Evolutionary conservation across 805 yeast species (phyloP), one percentile per base, ranked within the genome.

Genomic region (Saturnispora galanensis): DNA sequence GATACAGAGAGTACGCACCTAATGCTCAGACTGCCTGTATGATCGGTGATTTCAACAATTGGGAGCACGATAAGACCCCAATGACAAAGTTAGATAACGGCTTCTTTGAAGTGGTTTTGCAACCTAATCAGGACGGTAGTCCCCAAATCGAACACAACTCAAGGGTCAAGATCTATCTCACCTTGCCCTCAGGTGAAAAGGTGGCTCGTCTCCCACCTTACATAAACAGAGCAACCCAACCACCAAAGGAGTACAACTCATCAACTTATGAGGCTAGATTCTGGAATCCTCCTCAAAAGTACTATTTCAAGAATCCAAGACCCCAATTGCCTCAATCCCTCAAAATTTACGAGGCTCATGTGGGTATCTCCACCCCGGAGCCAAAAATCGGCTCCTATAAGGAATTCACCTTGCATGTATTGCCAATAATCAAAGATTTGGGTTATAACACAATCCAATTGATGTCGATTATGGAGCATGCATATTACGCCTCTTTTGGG

Each of bases 391-490:
- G 95, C 2, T 65, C 90, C 10, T 90, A 90, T 64, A 79, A 76
- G 52, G 94, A 90, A 60, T 90, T 90, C 62, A 83, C 96, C 11
- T 53, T 67, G 38, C 79, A 84, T 51, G 71, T 88, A 10, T 72
- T 90, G 50, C 97, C 97, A n/a, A 71, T 81, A 38, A 85, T 90
- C 53, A 79, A 78, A 53, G 76, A 81, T 50, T 71, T 89, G 48
- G 97, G 97, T 32, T 90, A 90, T 63, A 87, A 93, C 62, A 80
- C 95, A 4, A 83, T 90, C 55, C 98, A 90, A 65, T 71, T 90
- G 58, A 90, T 90, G 98, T 97, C 98, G 0, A 75, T 90, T 37
- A 90, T 90, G 98, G 98, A 90, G 64, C 98, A 90, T 62, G 97
- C 98, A 1, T 90, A 90, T 61, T 90, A 90, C 62, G 98, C 97